These are phyloP conservation scores for Blastocystis sp. DNA, from an alignment of 352 stramenopile species.

Conservation along the genomic window DNA sequence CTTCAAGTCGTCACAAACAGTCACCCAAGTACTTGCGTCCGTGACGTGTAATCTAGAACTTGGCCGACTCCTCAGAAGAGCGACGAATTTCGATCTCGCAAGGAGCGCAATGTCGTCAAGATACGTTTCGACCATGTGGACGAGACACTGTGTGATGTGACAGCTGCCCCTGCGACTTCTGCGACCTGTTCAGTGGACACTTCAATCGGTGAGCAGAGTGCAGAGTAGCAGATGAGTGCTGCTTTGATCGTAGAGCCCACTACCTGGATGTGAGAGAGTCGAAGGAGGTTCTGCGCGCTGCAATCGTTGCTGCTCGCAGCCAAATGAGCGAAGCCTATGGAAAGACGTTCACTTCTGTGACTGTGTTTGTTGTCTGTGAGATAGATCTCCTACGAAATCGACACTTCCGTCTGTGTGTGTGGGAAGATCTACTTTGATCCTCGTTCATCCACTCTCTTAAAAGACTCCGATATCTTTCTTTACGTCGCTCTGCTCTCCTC, in stretches of 20 bases:
- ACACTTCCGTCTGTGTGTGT: neutral
- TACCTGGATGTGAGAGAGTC: neutral
- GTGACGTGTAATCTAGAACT: neutral
- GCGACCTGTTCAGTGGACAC: neutral
- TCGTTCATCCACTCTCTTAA: neutral
- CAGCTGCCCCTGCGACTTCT: neutral
- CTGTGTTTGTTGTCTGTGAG: neutral
- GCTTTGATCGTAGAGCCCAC: neutral
- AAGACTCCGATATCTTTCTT: neutral
- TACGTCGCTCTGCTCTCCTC: neutral
- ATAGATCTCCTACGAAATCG: constrained; percentile 35
- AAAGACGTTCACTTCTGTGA: constrained; percentile 13
- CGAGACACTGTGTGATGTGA: neutral
- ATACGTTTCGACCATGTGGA: neutral
- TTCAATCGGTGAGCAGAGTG: neutral
- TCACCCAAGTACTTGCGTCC: neutral
- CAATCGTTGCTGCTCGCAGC: neutral
- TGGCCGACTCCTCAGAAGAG: constrained; percentile 33
- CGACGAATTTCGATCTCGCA: neutral
- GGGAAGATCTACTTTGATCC: constrained; percentile 10
- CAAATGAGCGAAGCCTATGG: neutral
- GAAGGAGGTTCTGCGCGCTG: neutral
- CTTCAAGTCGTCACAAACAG: constrained; percentile 1
- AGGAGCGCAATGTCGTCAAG: neutral
- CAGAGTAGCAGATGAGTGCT: neutral